Conservation (phyloP, 2,329 filamentous ascomycete genomes). For the Botrytis galanthina region DNA sequence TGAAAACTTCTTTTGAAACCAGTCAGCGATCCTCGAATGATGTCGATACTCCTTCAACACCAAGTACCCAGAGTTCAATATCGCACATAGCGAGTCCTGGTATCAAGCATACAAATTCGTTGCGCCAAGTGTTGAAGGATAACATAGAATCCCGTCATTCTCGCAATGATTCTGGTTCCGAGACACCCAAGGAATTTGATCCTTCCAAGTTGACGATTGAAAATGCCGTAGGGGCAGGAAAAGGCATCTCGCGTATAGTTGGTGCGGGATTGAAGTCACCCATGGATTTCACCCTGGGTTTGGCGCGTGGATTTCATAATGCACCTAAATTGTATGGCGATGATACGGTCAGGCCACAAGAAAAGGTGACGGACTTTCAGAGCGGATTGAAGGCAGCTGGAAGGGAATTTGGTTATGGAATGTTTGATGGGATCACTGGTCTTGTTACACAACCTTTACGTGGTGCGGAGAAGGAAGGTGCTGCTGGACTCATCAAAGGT, state of each 20-base stretch:
- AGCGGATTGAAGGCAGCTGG: slow-evolving; percentile 76
- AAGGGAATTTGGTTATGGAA: slow-evolving; percentile 72
- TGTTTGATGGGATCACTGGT: slow-evolving; percentile 80
- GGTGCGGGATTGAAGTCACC: slow-evolving; percentile 74
- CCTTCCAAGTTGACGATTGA: slow-evolving; percentile 47
- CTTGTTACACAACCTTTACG: slow-evolving; percentile 74
- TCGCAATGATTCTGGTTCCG: slow-evolving; percentile 24
- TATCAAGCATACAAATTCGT: slow-evolving; percentile 28
- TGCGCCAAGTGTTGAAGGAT: slow-evolving; percentile 37
- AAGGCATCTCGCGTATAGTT: slow-evolving; percentile 69
- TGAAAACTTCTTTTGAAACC: slow-evolving; percentile 34
- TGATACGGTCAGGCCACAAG: slow-evolving; percentile 71
- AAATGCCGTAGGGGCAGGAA: slow-evolving; percentile 53
- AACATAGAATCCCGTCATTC: slow-evolving; percentile 26
- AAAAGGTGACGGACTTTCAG: slow-evolving; percentile 74
- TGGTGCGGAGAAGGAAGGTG: slow-evolving; percentile 64
- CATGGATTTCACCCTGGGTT: slow-evolving; percentile 77
- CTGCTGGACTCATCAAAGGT: slow-evolving; percentile 70
- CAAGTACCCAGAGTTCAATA: slow-evolving; percentile 26
- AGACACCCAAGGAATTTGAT: slow-evolving; percentile 27
- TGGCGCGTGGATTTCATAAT: slow-evolving; percentile 87
- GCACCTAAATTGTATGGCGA: slow-evolving; percentile 83
- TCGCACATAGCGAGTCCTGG: neutral
- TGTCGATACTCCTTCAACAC: slow-evolving; percentile 23
- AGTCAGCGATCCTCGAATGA: slow-evolving; percentile 28